phyloP scores from a whole-genome alignment of 1,139 yeast genomes.

The Saccharomyces hybrid region DNA sequence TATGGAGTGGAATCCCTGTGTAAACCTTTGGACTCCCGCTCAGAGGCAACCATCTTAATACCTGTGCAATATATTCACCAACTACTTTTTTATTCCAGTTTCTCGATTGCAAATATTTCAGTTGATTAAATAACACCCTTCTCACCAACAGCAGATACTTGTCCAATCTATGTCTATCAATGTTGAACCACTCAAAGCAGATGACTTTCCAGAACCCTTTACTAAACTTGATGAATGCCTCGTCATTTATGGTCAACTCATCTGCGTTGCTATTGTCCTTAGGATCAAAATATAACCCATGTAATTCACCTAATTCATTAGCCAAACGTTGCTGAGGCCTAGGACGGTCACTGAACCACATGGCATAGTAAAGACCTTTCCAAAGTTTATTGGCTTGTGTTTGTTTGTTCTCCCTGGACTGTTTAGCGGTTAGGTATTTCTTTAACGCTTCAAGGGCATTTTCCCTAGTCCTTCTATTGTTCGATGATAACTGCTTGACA shows the following conservation, averaged over 20 bases:
- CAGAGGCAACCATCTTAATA: slow-evolving; percentile 43
- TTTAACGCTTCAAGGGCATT: slow-evolving; percentile 64
- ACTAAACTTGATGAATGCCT: slow-evolving; percentile 41
- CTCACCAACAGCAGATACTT: slow-evolving; percentile 78
- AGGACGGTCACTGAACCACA: slow-evolving; percentile 97
- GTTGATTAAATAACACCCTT: slow-evolving; percentile 59
- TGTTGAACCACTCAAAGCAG: slow-evolving; percentile 71
- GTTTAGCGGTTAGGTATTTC: slow-evolving; percentile 44
- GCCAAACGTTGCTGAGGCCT: slow-evolving; percentile 85
- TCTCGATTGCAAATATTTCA: slow-evolving; percentile 47
- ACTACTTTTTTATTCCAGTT: slow-evolving; percentile 52
- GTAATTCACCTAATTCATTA: slow-evolving; percentile 58
- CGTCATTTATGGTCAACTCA: slow-evolving; percentile 33
- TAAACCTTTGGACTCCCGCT: slow-evolving; percentile 57
- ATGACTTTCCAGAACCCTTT: slow-evolving; percentile 80
- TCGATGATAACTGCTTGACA: slow-evolving; percentile 79
- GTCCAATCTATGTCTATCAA: slow-evolving; percentile 84
- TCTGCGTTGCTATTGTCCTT: slow-evolving; percentile 12
- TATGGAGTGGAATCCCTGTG: slow-evolving; percentile 74
- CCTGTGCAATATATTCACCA: slow-evolving; percentile 35
- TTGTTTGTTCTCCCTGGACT: slow-evolving; percentile 35
- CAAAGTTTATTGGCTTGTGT: slow-evolving; percentile 75
- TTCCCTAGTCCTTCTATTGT: slow-evolving; percentile 46
- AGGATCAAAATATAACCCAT: slow-evolving; percentile 28
- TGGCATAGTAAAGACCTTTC: slow-evolving; percentile 86